Base-by-base conservation (phyloP, 225 moss, liverwort and hornwort species). In the Marchantia polymorpha region DNA sequence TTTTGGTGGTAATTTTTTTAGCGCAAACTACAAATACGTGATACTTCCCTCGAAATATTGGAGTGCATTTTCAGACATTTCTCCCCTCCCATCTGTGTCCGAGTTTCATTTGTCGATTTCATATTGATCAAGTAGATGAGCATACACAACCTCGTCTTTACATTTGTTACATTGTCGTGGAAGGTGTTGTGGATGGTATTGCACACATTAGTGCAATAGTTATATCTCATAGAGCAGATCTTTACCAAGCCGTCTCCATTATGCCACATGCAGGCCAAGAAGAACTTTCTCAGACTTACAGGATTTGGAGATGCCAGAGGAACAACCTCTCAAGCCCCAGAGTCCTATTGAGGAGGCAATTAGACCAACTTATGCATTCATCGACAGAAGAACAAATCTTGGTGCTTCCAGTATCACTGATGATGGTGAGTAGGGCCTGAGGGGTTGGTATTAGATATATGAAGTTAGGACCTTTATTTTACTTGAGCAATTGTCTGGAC, bases 401-500 rank as follows among this genome's bases (percentile, higher is more conserved):
- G 73, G 52, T 15, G 54, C 25, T 78, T 30, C 66, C 53, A 16
- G 52, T 61, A 20, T 52, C 7, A 68, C 60, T 46, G 67, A 75
- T 46, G 67, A 75, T 51, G 9, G 81, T 81, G 70, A 73, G 77
- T 80, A 27, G 65, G 12, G 65, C 29, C 29, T 65, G 64, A 64
- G 25, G 7, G 23, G 1, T 26, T 12, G 25, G 64, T 2, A 25
- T 23, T 12, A 0, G 26, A 12, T 9, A 15, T 12, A 27, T 12
- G 65, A 29, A 26, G 25, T 27, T 27, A 1, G 4, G 22, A 50
- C 49, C 1, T 71, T n/a, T 29, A 0, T 8, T 12, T 29, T 3
- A 26, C 9, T 12, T 14, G 11, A 8, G 1, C 27, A 29, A 4
- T 65, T n/a, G 14, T 65, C 19, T 65, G 26, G 29, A 58, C 58